phyloP scores from a whole-genome alignment of 805 yeast genomes.

The Pichia kluyveri region DNA sequence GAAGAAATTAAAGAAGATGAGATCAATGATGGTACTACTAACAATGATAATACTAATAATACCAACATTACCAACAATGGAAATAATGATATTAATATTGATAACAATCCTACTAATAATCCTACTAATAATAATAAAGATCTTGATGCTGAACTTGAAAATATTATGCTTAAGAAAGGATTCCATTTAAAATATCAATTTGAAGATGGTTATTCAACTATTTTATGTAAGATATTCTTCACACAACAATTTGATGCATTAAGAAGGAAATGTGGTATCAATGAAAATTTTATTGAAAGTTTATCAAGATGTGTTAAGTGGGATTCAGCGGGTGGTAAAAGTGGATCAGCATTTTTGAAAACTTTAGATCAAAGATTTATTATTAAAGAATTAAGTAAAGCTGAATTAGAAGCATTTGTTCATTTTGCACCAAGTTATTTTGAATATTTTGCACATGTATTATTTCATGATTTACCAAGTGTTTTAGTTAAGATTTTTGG shows the following conservation, averaged over 20 bases:
- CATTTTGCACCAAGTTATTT: slow-evolving; percentile 95
- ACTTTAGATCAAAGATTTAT: slow-evolving; percentile 86
- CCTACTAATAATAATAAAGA: neutral
- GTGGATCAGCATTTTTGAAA: slow-evolving; percentile 89
- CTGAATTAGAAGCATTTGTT: slow-evolving; percentile 88
- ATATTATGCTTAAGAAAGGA: slow-evolving; percentile 69
- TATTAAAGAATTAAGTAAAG: slow-evolving; percentile 77
- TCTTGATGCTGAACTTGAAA: slow-evolving; percentile 36
- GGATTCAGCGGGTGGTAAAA: slow-evolving; percentile 95
- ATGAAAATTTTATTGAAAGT: slow-evolving; percentile 74
- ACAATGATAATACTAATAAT: too few species aligned
- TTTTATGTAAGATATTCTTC: slow-evolving; percentile 90
- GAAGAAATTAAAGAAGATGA: too few species aligned
- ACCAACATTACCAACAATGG: too few species aligned
- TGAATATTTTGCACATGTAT: slow-evolving; percentile 90
- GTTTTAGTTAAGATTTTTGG: slow-evolving; percentile 94
- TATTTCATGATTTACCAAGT: slow-evolving; percentile 91
- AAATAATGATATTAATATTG: too few species aligned
- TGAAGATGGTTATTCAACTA: slow-evolving; percentile 70
- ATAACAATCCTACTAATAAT: neutral
- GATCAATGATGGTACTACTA: too few species aligned
- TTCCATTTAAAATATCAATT: slow-evolving; percentile 90
- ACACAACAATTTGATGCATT: slow-evolving; percentile 96
- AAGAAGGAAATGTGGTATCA: slow-evolving; percentile 71
- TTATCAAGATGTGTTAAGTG: slow-evolving; percentile 88